A percentile compares a stretch with the other conserved stretches of the same genome.
phyloP scores from a whole-genome alignment of 352 stramenopile species.

The Globisporangium cylindrosporum region DNA sequence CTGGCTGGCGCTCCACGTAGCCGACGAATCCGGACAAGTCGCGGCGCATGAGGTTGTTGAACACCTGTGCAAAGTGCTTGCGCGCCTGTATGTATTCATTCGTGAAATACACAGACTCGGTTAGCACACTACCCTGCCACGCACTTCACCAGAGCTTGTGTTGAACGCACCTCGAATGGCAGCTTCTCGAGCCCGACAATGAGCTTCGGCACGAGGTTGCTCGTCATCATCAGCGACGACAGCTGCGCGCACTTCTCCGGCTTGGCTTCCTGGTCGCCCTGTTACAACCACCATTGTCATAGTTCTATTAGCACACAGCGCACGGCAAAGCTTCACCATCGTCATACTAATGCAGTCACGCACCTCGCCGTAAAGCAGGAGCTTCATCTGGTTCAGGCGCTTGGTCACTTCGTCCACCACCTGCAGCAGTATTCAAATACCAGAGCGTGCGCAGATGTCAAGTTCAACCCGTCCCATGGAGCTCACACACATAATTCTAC shows the following conservation, averaged over 20 bases:
- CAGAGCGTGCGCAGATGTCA: too few species aligned
- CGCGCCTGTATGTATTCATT: conserved; percentile 28
- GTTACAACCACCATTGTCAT: not conserved
- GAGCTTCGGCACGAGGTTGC: conserved; percentile 67
- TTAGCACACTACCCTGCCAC: not conserved
- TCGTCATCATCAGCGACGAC: conserved; percentile 64
- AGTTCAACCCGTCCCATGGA: not conserved
- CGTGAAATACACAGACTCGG: not conserved
- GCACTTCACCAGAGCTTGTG: not conserved
- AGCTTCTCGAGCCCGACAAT: conserved; percentile 64
- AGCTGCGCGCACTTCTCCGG: conserved; percentile 81
- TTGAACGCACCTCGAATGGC: conserved; percentile 65
- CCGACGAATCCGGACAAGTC: conserved; percentile 78
- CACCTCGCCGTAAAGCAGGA: conserved; percentile 77
- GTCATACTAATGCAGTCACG: conserved; percentile 11
- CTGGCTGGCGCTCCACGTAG: conserved; percentile 72
- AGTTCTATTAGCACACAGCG: not conserved
- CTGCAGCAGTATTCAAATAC: conserved; percentile 17
- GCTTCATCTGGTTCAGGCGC: conserved; percentile 83
- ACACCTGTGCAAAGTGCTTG: conserved; percentile 86
- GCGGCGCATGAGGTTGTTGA: conserved; percentile 88
- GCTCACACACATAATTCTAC: not conserved
- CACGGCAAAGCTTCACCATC: too few species aligned
- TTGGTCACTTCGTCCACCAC: conserved; percentile 72
- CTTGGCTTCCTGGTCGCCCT: conserved; percentile 75